phyloP scores from a whole-genome alignment of 495 filamentous ascomycete genomes.

The Podospora pseudocomata region DNA sequence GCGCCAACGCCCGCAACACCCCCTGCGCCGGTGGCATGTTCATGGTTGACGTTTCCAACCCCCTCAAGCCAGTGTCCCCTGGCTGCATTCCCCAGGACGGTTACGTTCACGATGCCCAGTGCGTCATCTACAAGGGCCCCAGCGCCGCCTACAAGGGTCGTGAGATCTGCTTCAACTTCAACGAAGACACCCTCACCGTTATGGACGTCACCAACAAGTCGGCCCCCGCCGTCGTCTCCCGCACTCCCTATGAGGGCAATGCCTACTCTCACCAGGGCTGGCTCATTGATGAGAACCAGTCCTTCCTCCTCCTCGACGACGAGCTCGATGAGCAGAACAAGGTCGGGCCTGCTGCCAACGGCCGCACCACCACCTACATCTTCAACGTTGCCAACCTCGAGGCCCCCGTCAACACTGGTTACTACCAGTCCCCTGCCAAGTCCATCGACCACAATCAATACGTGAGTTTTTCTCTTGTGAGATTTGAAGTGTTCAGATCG shows the following conservation, averaged over 20 bases:
- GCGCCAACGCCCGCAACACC: conserved; percentile 44
- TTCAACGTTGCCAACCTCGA: conserved; percentile 54
- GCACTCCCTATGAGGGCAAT: conserved; percentile 54
- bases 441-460: conserved; percentile 64
- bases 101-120: conserved; percentile 61
- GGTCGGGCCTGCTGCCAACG: conserved; percentile 43
- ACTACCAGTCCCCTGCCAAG: conserved; percentile 47
- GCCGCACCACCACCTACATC: conserved; percentile 52
- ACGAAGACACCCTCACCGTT: conserved; percentile 49
- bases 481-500: background rate
- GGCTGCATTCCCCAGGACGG: conserved; percentile 54
- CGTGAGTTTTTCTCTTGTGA: conserved; percentile 11
- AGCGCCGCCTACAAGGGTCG: conserved; percentile 48
- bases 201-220: conserved; percentile 54
- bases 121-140: conserved; percentile 56
- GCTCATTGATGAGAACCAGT: conserved; percentile 52
- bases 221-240: conserved; percentile 49
- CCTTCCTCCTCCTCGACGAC: conserved; percentile 58
- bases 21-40: conserved; percentile 51
- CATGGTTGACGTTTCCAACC: conserved; percentile 52
- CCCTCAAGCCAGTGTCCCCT: conserved; percentile 47
- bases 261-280: conserved; percentile 62
- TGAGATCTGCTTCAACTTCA: conserved; percentile 62
- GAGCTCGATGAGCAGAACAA: conserved; percentile 55
- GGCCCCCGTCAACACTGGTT: conserved; percentile 51